These are phyloP conservation scores for Scheffersomyces stipitis DNA, from an alignment of 805 yeast species.

Conservation along the genomic window DNA sequence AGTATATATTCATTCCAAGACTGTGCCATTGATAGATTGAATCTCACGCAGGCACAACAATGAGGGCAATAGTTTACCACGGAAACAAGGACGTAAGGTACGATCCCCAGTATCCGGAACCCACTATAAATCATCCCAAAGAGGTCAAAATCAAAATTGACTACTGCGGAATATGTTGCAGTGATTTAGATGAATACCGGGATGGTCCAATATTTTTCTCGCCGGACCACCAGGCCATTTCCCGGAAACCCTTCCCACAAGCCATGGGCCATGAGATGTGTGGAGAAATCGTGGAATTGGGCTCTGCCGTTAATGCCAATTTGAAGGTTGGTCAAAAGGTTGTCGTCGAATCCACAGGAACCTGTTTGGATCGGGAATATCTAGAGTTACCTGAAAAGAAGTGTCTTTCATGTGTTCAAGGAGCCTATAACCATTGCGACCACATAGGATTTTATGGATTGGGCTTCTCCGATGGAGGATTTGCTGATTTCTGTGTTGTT, in stretches of 20 bases:
- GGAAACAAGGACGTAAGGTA: slow-evolving; percentile 3
- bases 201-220: slow-evolving; percentile 3
- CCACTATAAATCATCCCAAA: neutral
- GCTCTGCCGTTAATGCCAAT: neutral
- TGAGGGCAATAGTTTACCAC: slow-evolving; percentile 3
- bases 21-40: too few species aligned
- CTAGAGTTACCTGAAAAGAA: slow-evolving; percentile 1
- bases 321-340: slow-evolving; percentile 3
- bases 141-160: slow-evolving; percentile 4
- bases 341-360: slow-evolving; percentile 2
- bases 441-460: slow-evolving; percentile 1
- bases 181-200: slow-evolving; percentile 3
- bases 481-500: slow-evolving; percentile 3
- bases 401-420: slow-evolving; percentile 2
- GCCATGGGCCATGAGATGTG: slow-evolving; percentile 5
- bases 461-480: slow-evolving; percentile 4
- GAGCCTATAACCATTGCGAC: slow-evolving; percentile 2
- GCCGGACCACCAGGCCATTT: neutral
- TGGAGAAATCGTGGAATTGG: slow-evolving; percentile 3
- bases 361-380: slow-evolving; percentile 2
- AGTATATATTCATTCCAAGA: too few species aligned
- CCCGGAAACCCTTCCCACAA: neutral
- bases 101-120: slow-evolving; percentile 3
- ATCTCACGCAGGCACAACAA: neutral
- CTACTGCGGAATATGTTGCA: slow-evolving; percentile 4